Percentiles rank a stretch among this genome's conserved stretches.
phyloP scores from a whole-genome alignment of 2,329 filamentous ascomycete genomes.

The Teratosphaeria destructans region DNA sequence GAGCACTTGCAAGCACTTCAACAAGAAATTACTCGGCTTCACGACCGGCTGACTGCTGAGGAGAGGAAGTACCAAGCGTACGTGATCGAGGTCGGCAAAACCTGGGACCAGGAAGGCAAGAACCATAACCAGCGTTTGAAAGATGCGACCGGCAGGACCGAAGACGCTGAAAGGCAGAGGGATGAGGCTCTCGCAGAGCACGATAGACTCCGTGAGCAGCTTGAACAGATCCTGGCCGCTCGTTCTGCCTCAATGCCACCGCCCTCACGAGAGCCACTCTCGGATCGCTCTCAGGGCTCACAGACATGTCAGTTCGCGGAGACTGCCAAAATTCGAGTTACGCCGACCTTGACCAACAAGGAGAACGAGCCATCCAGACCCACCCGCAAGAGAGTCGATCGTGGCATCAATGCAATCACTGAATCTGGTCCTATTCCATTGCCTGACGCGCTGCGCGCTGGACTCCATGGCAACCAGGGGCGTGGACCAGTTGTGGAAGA shows the following conservation, averaged over 20 bases:
- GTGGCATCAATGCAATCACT: background rate
- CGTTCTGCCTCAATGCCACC: background rate
- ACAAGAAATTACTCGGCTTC: background rate
- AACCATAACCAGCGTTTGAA: constrained; percentile 1
- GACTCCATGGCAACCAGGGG: background rate
- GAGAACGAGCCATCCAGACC: constrained; percentile 6
- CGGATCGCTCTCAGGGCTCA: background rate
- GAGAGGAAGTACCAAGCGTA: background rate
- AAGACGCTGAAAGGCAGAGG: constrained; percentile 3
- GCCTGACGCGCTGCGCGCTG: constrained; percentile 3
- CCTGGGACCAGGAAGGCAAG: constrained; percentile 1
- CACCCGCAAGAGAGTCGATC: constrained; percentile 5
- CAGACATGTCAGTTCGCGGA: background rate
- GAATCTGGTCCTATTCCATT: constrained; percentile 3
- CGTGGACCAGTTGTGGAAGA: constrained; percentile 9
- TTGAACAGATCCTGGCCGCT: constrained; percentile 1
- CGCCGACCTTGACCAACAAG: constrained; percentile 4
- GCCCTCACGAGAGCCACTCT: background rate
- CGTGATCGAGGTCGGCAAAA: background rate
- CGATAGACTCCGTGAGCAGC: constrained; percentile 3
- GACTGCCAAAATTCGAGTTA: background rate
- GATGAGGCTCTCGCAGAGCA: constrained; percentile 4
- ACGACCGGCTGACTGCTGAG: background rate
- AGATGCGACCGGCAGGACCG: background rate
- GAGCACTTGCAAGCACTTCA: background rate